phyloP scores from a whole-genome alignment of 2,329 filamentous ascomycete genomes.

The Ophiostoma perfectum region DNA sequence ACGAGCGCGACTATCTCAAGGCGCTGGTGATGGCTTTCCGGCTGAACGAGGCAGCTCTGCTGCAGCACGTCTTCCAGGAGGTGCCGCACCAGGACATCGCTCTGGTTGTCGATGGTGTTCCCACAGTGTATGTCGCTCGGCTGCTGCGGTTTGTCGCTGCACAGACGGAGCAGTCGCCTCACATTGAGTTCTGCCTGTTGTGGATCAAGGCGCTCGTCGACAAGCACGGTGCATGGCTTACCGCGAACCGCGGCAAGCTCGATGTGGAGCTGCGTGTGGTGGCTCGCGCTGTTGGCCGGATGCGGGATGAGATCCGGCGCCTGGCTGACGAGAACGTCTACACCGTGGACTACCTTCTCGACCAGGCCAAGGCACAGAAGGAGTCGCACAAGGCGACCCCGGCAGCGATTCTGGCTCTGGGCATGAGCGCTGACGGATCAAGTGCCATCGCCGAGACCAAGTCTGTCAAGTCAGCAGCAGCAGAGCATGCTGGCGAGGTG shows the following conservation, averaged over 20 bases:
- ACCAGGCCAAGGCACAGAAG: constrained; percentile 39
- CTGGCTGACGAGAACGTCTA: constrained; percentile 85
- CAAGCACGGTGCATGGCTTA: constrained; percentile 78
- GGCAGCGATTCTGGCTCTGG: constrained; percentile 1
- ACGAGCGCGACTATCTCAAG: constrained; percentile 76
- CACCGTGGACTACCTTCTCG: constrained; percentile 74
- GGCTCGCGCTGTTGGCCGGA: constrained; percentile 70
- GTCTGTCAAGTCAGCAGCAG: constrained; percentile 6
- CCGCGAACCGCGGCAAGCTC: constrained; percentile 70
- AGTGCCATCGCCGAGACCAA: constrained; percentile 2
- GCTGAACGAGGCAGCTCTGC: constrained; percentile 76
- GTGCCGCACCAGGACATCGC: constrained; percentile 70
- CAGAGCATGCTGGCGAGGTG: background rate
- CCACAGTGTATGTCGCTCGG: constrained; percentile 77
- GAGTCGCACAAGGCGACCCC: constrained; percentile 22
- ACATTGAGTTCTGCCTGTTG: constrained; percentile 88
- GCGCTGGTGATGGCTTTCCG: constrained; percentile 96
- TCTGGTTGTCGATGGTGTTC: constrained; percentile 72
- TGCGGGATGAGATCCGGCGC: constrained; percentile 75
- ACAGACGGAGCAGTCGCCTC: constrained; percentile 82
- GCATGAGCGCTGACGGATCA: background rate
- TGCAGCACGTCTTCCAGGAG: constrained; percentile 79
- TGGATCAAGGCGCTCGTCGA: constrained; percentile 84
- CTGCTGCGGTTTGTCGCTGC: constrained; percentile 81
- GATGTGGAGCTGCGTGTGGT: constrained; percentile 81